Evolutionary conservation across 768 basidiomycete species (phyloP).

Genomic region (Roridomyces roridus): DNA sequence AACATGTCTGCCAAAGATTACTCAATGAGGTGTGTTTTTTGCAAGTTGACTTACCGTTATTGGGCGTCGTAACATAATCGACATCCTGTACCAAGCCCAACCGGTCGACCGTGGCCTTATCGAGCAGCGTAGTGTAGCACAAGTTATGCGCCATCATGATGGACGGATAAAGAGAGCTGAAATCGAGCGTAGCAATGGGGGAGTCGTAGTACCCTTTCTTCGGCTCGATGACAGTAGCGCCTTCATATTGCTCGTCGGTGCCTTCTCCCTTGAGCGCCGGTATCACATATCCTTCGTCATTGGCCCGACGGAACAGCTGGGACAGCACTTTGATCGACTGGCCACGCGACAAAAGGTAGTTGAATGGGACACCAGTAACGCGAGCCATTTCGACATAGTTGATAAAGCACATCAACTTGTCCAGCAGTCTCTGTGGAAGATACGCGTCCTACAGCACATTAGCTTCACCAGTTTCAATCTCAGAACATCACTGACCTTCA

Average conservation of each 20-base stretch:
- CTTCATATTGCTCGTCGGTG: conserved; percentile 96
- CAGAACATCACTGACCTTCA: conserved; percentile 68
- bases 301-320: conserved; percentile 92
- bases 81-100: conserved; percentile 79
- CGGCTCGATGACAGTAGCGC: conserved; percentile 98
- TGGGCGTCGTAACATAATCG: conserved; percentile 95
- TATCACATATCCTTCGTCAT: conserved; percentile 88
- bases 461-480: not conserved
- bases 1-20: conserved; percentile 74
- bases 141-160: conserved; percentile 99
- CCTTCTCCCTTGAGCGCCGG: conserved; percentile 89
- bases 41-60: conserved; percentile 69
- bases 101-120: conserved; percentile 78
- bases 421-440: conserved; percentile 92
- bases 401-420: conserved; percentile 99
- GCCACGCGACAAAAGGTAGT: conserved; percentile 89
- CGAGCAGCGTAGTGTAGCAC: conserved; percentile 96
- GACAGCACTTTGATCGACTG: conserved; percentile 99
- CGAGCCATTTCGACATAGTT: conserved; percentile 99
- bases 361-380: conserved; percentile 99
- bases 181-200: conserved; percentile 98
- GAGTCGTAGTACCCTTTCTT: conserved; percentile 94
- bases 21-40: not conserved
- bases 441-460: conserved; percentile 82
- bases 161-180: conserved; percentile 97